A percentile compares a stretch with the other conserved stretches of the same genome.
Evolutionary conservation across 2,329 filamentous ascomycete species (phyloP).

Genomic region (Penicillium sclerotiorum): DNA sequence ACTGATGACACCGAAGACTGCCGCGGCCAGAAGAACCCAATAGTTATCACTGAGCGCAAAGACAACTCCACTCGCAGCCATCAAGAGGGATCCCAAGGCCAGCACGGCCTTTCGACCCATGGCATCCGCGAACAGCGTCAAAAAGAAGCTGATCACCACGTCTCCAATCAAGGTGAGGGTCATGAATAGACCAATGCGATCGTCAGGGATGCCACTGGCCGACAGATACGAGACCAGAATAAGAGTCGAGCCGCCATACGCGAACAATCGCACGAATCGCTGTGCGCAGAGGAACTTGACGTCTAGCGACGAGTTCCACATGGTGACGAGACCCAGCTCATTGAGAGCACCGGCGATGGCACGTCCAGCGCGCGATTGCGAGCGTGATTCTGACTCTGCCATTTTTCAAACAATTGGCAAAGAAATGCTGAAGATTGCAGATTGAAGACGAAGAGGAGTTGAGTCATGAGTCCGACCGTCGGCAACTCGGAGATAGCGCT

Average conservation of each 20-base stretch:
- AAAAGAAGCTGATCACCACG: conserved; percentile 59
- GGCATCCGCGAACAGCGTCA: conserved; percentile 62
- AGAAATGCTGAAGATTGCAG: background rate
- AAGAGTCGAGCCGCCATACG: conserved; percentile 64
- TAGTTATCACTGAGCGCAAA: conserved; percentile 61
- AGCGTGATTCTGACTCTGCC: conserved; percentile 21
- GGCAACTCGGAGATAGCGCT: background rate
- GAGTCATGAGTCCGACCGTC: background rate
- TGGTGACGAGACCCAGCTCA: conserved; percentile 41
- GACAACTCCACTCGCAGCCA: conserved; percentile 58
- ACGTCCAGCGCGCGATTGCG: conserved; percentile 6
- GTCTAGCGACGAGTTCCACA: conserved; percentile 41
- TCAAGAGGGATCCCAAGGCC: conserved; percentile 56
- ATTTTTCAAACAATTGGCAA: conserved; percentile 10
- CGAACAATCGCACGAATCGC: conserved; percentile 60
- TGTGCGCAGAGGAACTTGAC: conserved; percentile 44
- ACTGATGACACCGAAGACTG: conserved; percentile 64
- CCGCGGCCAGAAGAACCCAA: conserved; percentile 61
- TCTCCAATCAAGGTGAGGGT: conserved; percentile 64
- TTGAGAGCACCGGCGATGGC: conserved; percentile 19
- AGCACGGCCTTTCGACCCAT: conserved; percentile 61
- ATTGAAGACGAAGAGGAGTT: background rate
- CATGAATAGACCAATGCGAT: conserved; percentile 66
- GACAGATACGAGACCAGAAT: conserved; percentile 65
- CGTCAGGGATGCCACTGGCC: conserved; percentile 58